Base-by-base conservation (phyloP, 805 yeast genomes). In the Ogataea dorogensis region DNA sequence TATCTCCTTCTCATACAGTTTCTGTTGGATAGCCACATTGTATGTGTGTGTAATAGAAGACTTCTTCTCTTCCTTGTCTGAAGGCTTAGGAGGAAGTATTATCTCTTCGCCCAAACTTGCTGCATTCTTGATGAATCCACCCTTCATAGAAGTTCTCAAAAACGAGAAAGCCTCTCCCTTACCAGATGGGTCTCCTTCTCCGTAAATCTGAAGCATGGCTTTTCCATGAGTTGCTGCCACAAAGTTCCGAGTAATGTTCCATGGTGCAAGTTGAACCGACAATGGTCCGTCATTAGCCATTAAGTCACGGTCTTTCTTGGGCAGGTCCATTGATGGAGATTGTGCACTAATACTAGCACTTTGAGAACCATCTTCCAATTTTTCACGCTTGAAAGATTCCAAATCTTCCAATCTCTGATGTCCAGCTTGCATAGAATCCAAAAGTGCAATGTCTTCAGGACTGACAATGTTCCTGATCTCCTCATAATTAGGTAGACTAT, bases 371-470 rank as follows among this genome's bases (percentile, higher is more conserved):
- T 42, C 48, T 33, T 58, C 53, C 44, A 67, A 60, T 43, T 64
- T 65, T 28, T 63, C 67, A 12, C 58, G 56, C 31, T 58, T 56
- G 40, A 76, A 76, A 11, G 73, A 73, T 25, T 83, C 85, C 32
- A 81, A 70, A 56, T 93, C 98, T 36, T 88, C 95, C 44, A 87
- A 71, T 32, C 74, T 73, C 59, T 86, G 95, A 53, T 85, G 91
- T n/a, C 96, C 96, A 33, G 79, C 84, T 54, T 84, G 93, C 96
- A 89, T 91, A 17, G 94, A 77, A 52, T 91, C 98, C 17, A 91
- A 64, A 38, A 91, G 66, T 1, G 91, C 71, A 23, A 87, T 76
- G 59, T 93, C 98, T 58, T 93, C 98, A 0, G 98, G 98, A 0
- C 85, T 68, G 19, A 93, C 83, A 82, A 93, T 77, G n/a, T 81